Conservation (phyloP, 257 asterid species). For the Coffea canephora region DNA sequence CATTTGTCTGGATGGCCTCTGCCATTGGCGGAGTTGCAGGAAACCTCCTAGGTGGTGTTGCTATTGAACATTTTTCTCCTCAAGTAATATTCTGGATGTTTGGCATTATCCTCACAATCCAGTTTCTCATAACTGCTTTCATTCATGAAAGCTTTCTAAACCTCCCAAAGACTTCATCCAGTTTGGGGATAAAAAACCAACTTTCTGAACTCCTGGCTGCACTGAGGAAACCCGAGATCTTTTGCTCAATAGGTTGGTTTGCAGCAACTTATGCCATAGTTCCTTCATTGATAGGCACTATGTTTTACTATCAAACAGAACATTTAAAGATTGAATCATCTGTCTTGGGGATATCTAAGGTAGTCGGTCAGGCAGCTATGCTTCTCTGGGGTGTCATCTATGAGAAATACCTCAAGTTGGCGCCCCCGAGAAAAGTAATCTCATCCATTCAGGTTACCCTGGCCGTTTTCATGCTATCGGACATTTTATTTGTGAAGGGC, state of each 20-base stretch:
- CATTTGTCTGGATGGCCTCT: conserved; percentile 94
- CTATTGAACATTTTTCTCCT: conserved; percentile 51
- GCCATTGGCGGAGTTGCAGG: conserved; percentile 84
- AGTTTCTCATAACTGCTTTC: conserved; percentile 60
- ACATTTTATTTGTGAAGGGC: conserved; percentile 74
- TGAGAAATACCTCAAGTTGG: conserved; percentile 55
- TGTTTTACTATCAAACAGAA: conserved; percentile 94
- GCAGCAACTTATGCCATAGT: conserved; percentile 70
- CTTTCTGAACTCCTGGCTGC: conserved; percentile 59
- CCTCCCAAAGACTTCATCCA: conserved; percentile 61
- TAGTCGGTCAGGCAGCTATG: conserved; percentile 88
- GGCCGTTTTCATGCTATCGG: conserved; percentile 70
- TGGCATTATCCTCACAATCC: conserved; percentile 57
- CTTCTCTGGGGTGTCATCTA: conserved; percentile 80
- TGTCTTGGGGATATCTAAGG: conserved; percentile 81
- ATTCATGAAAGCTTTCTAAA: conserved; percentile 59
- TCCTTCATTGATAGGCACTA: conserved; percentile 84
- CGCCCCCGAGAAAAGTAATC: conserved; percentile 69
- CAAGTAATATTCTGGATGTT: conserved; percentile 51
- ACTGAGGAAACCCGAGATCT: conserved; percentile 61
- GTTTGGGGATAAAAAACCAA: conserved; percentile 47
- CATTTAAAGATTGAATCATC: conserved; percentile 77
- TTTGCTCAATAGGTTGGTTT: conserved; percentile 68
- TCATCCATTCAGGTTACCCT: conserved; percentile 60
- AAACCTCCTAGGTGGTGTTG: conserved; percentile 69